Conservation (phyloP, 371 early-diverging fungal species). For the Mortierella sp. region DNA sequence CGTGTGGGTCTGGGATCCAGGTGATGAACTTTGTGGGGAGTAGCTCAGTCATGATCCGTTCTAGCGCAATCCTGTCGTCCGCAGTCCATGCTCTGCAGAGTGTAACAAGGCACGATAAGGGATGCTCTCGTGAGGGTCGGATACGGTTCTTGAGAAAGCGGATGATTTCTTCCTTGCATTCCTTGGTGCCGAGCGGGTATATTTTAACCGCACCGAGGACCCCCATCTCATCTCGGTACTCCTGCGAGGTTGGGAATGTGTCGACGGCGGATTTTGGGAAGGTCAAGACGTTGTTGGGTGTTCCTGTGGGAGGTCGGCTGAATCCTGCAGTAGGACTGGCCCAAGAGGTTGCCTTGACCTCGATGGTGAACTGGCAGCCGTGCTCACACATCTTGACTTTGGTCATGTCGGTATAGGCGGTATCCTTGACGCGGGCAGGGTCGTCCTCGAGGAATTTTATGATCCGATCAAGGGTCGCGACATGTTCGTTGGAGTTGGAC, state of each 20-base stretch:
- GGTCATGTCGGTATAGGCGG: background rate
- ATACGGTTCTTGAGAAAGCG: conserved; percentile 1
- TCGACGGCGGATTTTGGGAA: background rate
- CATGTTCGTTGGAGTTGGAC: background rate
- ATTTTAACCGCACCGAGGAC: background rate
- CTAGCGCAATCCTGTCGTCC: background rate
- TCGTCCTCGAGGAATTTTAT: background rate
- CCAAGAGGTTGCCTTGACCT: conserved; percentile 1
- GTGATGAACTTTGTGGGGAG: conserved; percentile 10
- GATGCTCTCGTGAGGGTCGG: background rate
- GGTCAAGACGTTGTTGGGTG: background rate
- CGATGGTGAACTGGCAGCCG: background rate
- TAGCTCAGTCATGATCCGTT: background rate
- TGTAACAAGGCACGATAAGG: background rate
- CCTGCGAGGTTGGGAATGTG: background rate
- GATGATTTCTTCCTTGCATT: background rate
- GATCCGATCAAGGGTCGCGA: background rate
- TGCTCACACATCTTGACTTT: conserved; percentile 6
- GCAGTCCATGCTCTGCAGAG: background rate
- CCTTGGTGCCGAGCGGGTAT: background rate
- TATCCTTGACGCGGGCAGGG: background rate
- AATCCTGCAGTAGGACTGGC: no score
- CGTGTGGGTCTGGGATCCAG: conserved; percentile 16
- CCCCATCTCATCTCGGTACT: background rate
- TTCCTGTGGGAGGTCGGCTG: background rate